Base-by-base conservation (phyloP, 1,284 basidiomycete genomes). In the Waitea zeae region DNA sequence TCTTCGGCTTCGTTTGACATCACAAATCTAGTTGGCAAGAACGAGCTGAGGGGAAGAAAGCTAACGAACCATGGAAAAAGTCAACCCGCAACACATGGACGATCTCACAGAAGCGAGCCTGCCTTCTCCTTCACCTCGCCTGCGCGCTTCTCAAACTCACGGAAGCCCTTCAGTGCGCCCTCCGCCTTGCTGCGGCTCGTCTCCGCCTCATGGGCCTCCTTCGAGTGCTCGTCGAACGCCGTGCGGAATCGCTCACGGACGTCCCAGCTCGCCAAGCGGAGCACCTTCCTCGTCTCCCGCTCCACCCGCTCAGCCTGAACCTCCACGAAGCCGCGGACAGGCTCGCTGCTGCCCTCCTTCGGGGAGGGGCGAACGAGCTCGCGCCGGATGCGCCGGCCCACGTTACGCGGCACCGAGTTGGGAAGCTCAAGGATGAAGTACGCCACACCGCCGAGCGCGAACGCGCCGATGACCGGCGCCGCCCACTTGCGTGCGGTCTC, bases 221-320 rank as follows among this genome's bases (percentile, higher is more conserved):
- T 71, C 33, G 61, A 69, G 38, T 70, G 63, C 49, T 78, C 77
- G 44, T 89, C 87, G 58, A 92, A 70, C 5, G 86, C 83, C 2
- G 58, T 61, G 34, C 74, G 66, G 66, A 93, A 96, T 31, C 80
- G 69, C 54, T 89, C 84, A 43, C 70, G 70, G 39, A 95, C 55
- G 54, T 97, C 92, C 83, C 86, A 96, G 13, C 79, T 77, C n/a
- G 84, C 90, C 12, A 93, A 56, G 33, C 92, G 65, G 46, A 99
- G 60, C 33, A 99, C 93, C 59, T 97, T 97, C 48, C 93, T 71
- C 13, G 87, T 87, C 65, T 98, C 95, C 27, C 79, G 67, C 33
- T 73, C 62, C 31, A 96, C 67, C 12, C 93, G 67, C 31, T 61
- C 64, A 0, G 74, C 65, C 48, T 97, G 78, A 3, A 62, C 64